Base-by-base conservation (phyloP, 2,329 filamentous ascomycete genomes). In the Exophiala viscosa region DNA sequence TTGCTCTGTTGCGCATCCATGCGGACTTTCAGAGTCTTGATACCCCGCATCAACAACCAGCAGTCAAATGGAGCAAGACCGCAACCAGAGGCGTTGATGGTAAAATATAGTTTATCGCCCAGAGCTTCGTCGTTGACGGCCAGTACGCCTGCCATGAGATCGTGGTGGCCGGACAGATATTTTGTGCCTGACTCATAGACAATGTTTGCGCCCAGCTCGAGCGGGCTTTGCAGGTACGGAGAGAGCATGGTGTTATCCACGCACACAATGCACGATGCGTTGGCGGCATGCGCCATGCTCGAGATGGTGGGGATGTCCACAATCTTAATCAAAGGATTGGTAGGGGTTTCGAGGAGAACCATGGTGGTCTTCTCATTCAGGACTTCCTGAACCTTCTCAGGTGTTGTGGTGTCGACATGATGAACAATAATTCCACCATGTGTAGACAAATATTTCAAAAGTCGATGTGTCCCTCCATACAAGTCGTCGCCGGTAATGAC, bases 231-330 rank as follows among this genome's bases (percentile, higher is more conserved):
- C 6, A 99, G 84, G 76, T 96, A 86, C 9, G 93, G 93, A 2
- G 91, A 96, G 61, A 99, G 85, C 93, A 99, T 99, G 52, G 93
- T 99, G 76, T 99, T 99, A 73, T 99, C 93, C 20, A 97, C 93
- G 1, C 91, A 84, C 13, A 99, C 90, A 36, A 97, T 76, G 20
- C 89, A 87, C 57, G 82, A 82, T 6, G 86, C 76, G 70, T 93
- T 96, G 45, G 81, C 82, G 34, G 85, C 83, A 69, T 97, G 93
- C 0, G 87, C 82, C 15, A 86, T 75, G 35, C 79, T 77, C 11
- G 93, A 84, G 62, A 99, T 95, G 17, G 83, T 78, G 3, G 86
- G 80, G 54, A 99, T 87, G 69, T 99, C 93, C 64, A 95, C 90
- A 62, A 99, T 91, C 75, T 99, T 99, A 78, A 99, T 97, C 44